phyloP scores from a whole-genome alignment of 306 rosid genomes.

The Gastrolobium bilobum region DNA sequence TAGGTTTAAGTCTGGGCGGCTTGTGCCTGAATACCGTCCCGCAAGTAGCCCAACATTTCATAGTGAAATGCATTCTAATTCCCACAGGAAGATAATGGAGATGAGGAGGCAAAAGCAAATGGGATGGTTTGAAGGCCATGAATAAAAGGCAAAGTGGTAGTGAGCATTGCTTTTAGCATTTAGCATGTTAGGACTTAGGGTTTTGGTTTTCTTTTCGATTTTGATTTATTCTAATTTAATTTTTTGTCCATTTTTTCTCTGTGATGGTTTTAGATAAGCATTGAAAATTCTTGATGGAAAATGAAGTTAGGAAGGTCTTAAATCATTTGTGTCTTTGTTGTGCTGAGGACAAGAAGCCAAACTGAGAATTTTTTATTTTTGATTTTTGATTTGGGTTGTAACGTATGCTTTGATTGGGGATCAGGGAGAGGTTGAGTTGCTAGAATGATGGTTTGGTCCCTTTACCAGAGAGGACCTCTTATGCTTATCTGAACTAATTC shows the following conservation, averaged over 20 bases:
- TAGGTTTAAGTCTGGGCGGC: constrained; percentile 73
- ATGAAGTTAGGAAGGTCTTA: constrained; percentile 47
- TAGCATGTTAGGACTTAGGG: constrained; percentile 55
- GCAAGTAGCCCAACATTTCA: constrained; percentile 76
- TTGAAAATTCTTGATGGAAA: constrained; percentile 44
- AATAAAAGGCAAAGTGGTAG: constrained; percentile 55
- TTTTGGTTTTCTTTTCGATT: constrained; percentile 40
- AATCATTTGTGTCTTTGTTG: constrained; percentile 43
- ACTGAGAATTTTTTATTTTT: constrained; percentile 30
- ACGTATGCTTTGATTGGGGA: constrained; percentile 47
- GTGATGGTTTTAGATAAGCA: constrained; percentile 51
- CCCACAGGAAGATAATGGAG: constrained; percentile 78
- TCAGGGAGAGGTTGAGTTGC: constrained; percentile 34
- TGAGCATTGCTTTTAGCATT: constrained; percentile 42
- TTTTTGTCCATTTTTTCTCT: constrained; percentile 43
- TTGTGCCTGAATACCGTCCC: constrained; percentile 83
- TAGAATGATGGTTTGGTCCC: constrained; percentile 32
- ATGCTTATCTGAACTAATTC: constrained; percentile 41
- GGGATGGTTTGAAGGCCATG: constrained; percentile 55
- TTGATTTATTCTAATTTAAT: constrained; percentile 54
- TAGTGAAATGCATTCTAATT: constrained; percentile 71
- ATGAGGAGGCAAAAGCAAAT: constrained; percentile 68
- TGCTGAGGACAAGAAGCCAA: constrained; percentile 43
- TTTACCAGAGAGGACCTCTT: constrained; percentile 22
- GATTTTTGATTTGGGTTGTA: constrained; percentile 45